Base-by-base conservation (phyloP, 1,139 yeast species). In the Suhomyces guaymorum region DNA sequence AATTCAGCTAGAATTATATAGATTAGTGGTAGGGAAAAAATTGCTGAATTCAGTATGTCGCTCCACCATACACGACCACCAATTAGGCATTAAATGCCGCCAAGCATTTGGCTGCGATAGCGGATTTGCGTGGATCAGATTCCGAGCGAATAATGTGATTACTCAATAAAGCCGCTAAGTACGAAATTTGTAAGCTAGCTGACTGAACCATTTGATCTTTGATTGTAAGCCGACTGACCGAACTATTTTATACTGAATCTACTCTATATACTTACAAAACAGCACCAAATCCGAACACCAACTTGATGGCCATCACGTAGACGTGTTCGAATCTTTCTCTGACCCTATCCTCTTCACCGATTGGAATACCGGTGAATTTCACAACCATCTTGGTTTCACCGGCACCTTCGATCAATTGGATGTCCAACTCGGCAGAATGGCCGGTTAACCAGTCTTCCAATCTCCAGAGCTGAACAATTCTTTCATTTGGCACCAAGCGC, bases 331-430 rank as follows among this genome's bases (percentile, higher is more conserved):
- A 92, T 61, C 92, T 92, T 28, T 71, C 76, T 54, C 80, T 78
- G 26, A 87, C 96, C 39, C 84, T 72, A 39, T 92, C 98, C 59
- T 92, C 97, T 56, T 94, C 94, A n/a, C 97, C 98, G 29, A 92
- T 72, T 14, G 98, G 98, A 32, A 92, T 82, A n/a, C 97, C 97
- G 15, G 78, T 69, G 78, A 92, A 87, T 39, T 74, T 70, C 23
- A 89, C 92, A 41, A 82, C 78, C 68, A 90, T 70, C 38, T 74
- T 78, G 11, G 98, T 92, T 52, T 90, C 97, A 28, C 84, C 78
- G 12, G 78, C 72, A 15, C 94, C 94, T 57, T 87, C 88, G 37
- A 76, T 77, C 44, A 94, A 75, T 27, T 66, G 71, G 48, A 90
- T 73, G 25, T 70, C 73, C 49, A 92, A 66, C 15, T 69, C 71